Conservation (phyloP, 257 asterid genomes). For the Handroanthus guayacan region DNA sequence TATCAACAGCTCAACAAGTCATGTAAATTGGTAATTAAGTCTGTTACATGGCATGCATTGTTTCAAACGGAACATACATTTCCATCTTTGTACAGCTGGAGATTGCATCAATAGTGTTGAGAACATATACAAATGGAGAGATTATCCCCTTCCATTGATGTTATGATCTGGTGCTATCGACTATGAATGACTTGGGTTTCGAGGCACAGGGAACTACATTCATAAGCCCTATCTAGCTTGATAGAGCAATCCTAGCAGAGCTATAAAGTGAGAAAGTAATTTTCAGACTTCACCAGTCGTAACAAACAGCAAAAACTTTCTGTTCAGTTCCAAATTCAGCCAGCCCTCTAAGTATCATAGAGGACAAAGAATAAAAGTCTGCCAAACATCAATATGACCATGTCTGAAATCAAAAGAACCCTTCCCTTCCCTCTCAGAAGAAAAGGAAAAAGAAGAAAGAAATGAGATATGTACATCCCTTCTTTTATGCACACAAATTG, state of each 20-base stretch:
- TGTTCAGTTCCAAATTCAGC: constrained; percentile 12
- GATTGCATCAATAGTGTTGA: constrained; percentile 9
- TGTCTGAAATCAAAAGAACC: constrained; percentile 24
- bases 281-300: no score
- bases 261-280: no score
- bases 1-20: not conserved
- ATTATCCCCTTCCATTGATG: not conserved
- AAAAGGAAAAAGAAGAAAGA: not conserved
- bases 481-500: constrained; percentile 33
- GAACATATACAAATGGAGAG: constrained; percentile 2
- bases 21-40: not conserved
- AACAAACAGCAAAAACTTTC: constrained; percentile 15
- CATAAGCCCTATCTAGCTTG: no score
- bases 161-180: no score
- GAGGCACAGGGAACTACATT: no score
- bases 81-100: constrained; percentile 11
- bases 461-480: constrained; percentile 24
- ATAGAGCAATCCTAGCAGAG: no score
- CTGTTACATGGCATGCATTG: not conserved
- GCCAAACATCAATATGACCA: constrained; percentile 26
- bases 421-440: not conserved
- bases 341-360: constrained; percentile 7
- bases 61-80: constrained; percentile 19
- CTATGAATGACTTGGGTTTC: no score
- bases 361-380: constrained; percentile 14